Conservation (phyloP, 306 rosid species). For the Prunus fruticosa region DNA sequence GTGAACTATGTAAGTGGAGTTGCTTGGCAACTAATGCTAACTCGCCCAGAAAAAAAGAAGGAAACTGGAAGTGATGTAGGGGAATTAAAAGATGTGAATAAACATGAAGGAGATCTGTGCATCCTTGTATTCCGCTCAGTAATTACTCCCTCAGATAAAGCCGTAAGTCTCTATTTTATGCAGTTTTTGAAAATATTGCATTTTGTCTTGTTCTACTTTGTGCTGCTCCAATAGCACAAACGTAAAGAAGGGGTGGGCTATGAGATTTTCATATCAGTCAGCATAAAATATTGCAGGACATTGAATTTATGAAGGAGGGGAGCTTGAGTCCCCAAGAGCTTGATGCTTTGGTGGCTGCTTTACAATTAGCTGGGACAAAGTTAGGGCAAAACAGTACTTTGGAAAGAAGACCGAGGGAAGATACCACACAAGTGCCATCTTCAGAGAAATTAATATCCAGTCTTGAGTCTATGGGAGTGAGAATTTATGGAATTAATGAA, state of each 20-base stretch:
- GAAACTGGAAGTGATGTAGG: slow-evolving; percentile 37
- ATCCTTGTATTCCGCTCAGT: slow-evolving; percentile 66
- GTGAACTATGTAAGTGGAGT: slow-evolving; percentile 48
- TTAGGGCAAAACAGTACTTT: slow-evolving; percentile 39
- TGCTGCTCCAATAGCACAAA: slow-evolving; percentile 8
- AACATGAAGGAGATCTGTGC: slow-evolving; percentile 50
- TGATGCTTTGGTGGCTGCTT: slow-evolving; percentile 71
- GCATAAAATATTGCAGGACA: slow-evolving; percentile 60
- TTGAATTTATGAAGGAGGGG: slow-evolving; percentile 79
- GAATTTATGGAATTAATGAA: slow-evolving; percentile 65
- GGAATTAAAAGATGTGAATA: slow-evolving; percentile 29
- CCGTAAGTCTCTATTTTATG: slow-evolving; percentile 48
- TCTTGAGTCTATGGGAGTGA: slow-evolving; percentile 88
- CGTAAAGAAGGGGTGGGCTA: slow-evolving; percentile 3
- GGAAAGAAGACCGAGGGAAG: slow-evolving; percentile 51
- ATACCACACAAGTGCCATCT: slow-evolving; percentile 44
- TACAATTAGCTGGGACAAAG: slow-evolving; percentile 69
- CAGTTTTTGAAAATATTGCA: neutral
- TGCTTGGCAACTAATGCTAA: slow-evolving; percentile 82
- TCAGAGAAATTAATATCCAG: slow-evolving; percentile 57
- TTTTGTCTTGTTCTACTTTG: slow-evolving; percentile 1
- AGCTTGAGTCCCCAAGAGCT: slow-evolving; percentile 66
- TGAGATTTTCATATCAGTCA: slow-evolving; percentile 1
- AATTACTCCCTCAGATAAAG: slow-evolving; percentile 58
- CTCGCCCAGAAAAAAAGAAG: slow-evolving; percentile 41